Evolutionary conservation across 768 basidiomycete species (phyloP), one percentile per base, ranked within the genome.

Genomic region (Russula earlei): DNA sequence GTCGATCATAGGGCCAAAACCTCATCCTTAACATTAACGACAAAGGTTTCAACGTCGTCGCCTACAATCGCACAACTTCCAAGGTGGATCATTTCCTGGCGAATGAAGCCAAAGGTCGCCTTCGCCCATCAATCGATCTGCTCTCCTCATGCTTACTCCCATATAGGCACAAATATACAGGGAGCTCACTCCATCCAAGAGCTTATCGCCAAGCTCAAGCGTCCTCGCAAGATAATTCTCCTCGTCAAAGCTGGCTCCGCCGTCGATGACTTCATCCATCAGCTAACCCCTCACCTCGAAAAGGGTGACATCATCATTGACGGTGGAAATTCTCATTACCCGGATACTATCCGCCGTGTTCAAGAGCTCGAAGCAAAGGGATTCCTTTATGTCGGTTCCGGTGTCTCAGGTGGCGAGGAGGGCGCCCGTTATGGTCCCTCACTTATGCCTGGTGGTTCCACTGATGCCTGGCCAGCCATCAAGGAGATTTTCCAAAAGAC

Each of bases 401-500:
- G 96, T 77, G 96, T 99, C 46, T 98, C 95, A 47, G 96, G 96
- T 66, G 96, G 96, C 73, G 96, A 99, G 74, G 96, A 98, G 72
- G 96, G 96, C 72, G 96, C 96, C 61, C 85, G 96, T 54, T 67
- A 95, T 69, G 96, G 96, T 43, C 96, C 96, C 55, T 97, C 94
- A 47, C 84, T 99, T 71, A 99, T 99, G 96, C 96, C 96, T 59
- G 96, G 96, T 77, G 96, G 96, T 65, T 91, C 89, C 38, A 67
- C 82, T 49, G 87, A 83, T 62, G 96, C 96, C 31, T 99, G 96
- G 96, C 91, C 92, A 24, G 78, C 80, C 63, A 97, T 99, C 75
- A 94, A 97, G 79, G 81, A 91, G 60, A 98, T 99, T 67, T 99
- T 99, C 86, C 96, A 99, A 75, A 90, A 90, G 71, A 87, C 95